Base-by-base conservation (phyloP, 192 early-diverging fungal genomes). In the Backusella macrospora region DNA sequence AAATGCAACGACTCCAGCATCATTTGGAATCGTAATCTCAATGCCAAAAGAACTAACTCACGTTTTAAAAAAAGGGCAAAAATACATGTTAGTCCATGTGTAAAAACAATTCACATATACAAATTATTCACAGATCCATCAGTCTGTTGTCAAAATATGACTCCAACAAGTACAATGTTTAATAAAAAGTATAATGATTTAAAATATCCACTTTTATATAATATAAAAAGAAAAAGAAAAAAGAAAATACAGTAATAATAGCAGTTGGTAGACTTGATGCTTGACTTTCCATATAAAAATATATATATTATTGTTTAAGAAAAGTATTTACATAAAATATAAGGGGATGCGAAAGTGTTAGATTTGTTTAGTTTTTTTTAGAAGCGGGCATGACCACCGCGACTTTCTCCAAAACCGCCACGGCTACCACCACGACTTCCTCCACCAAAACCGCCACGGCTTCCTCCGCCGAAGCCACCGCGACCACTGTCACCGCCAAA, bases 261-360 rank as follows among this genome's bases (percentile, higher is more conserved):
- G n/a, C 26, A 26, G 7, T 59, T 59, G 21, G 52, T 26, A n/a
- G n/a, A 23, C 21, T 59, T 59, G 26, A 59, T 59, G 52, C 26
- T 21, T 59, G 52, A 59, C 52, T 59, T 59, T 59, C 52, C 52
- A 59, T 59, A 59, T 59, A 59, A 26, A 59, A 55, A 59, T 59
- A 48, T 48, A 52, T 23, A 59, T 59, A 59, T 59, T 55, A 55
- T 55, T 59, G 26, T 26, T 59, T 23, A 59, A 59, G 52, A 59
- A 59, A 59, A 59, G 52, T 59, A 59, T 59, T 59, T 59, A 59
- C 52, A 59, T 26, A 59, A 59, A 59, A 59, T 21, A 23, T 26
- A 9, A 18, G 9, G 21, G 21, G 52, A 59, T 59, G 52, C n/a
- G 13, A 26, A 23, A 10, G 45, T 14, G 42, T 10, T 43, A 4